A percentile compares a stretch with the other conserved stretches of the same genome.
phyloP scores from a whole-genome alignment of 2,329 filamentous ascomycete species.

The Botrytis aclada region DNA sequence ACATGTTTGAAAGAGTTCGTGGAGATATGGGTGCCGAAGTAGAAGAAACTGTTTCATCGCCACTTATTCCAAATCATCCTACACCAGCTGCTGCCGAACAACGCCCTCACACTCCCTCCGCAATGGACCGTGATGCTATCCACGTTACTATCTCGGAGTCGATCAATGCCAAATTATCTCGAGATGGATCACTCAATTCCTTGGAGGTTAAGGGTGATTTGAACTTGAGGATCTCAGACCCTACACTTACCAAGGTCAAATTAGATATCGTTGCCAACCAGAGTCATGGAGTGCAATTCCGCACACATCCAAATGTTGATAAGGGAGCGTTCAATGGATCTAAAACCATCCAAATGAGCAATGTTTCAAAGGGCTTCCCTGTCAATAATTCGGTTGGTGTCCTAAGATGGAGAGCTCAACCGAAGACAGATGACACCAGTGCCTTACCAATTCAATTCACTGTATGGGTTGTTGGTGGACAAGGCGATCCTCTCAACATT shows the following conservation, averaged over 20 bases:
- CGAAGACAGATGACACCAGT: conserved; percentile 74
- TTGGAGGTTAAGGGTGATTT: conserved; percentile 90
- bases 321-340: conserved; percentile 78
- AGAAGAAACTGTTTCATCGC: conserved; percentile 62
- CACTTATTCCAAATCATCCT: conserved; percentile 58
- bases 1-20: conserved; percentile 94
- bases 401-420: conserved; percentile 84
- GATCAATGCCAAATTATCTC: conserved; percentile 84
- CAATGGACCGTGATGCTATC: conserved; percentile 77
- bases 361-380: conserved; percentile 83
- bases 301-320: conserved; percentile 95
- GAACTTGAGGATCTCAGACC: conserved; percentile 84
- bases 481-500: conserved; percentile 76
- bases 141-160: conserved; percentile 84
- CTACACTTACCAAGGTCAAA: conserved; percentile 86
- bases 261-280: conserved; percentile 73
- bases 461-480: conserved; percentile 92
- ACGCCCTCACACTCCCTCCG: conserved; percentile 55
- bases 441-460: conserved; percentile 93
- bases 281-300: conserved; percentile 83
- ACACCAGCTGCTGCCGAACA: conserved; percentile 52
- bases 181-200: conserved; percentile 82
- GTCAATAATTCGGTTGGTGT: conserved; percentile 92
- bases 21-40: conserved; percentile 85
- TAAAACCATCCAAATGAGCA: conserved; percentile 86